Percentiles rank a stretch among this genome's conserved stretches.
These are phyloP conservation scores for Danielozyma ontarioensis DNA, from an alignment of 805 yeast species.

Conservation along the genomic window DNA sequence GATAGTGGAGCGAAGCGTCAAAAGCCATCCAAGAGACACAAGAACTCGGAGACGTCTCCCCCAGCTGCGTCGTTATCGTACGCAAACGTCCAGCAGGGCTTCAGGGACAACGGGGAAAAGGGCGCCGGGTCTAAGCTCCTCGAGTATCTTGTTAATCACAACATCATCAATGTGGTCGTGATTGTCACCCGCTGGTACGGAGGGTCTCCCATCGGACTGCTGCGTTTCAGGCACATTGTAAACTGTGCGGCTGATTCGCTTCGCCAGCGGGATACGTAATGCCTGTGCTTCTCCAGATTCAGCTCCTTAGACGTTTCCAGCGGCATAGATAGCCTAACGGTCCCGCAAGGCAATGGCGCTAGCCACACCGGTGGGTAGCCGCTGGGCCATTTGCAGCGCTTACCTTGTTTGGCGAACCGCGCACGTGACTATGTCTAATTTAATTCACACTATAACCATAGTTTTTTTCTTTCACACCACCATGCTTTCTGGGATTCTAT, in stretches of 20 bases:
- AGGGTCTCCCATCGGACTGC: constrained; percentile 68
- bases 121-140: constrained; percentile 66
- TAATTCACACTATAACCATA: too few species aligned
- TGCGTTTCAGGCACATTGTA: constrained; percentile 64
- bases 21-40: constrained; percentile 3
- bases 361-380: too few species aligned
- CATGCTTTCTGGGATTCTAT: too few species aligned
- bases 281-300: too few species aligned
- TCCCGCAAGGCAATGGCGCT: too few species aligned
- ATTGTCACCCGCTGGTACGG: constrained; percentile 83
- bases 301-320: too few species aligned
- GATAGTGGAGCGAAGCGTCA: not conserved
- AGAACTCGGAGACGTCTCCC: not conserved
- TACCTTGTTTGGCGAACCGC: too few species aligned
- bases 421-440: not conserved
- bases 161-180: constrained; percentile 50
- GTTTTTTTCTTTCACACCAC: too few species aligned
- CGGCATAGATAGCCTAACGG: too few species aligned
- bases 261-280: constrained; percentile 4
- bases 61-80: too few species aligned
- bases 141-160: constrained; percentile 43
- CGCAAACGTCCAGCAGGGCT: constrained; percentile 49
- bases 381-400: too few species aligned
- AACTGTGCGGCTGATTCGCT: constrained; percentile 51
- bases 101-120: constrained; percentile 65